Base-by-base conservation (phyloP, 1,284 basidiomycete species). In the Ustilago cynodontis region DNA sequence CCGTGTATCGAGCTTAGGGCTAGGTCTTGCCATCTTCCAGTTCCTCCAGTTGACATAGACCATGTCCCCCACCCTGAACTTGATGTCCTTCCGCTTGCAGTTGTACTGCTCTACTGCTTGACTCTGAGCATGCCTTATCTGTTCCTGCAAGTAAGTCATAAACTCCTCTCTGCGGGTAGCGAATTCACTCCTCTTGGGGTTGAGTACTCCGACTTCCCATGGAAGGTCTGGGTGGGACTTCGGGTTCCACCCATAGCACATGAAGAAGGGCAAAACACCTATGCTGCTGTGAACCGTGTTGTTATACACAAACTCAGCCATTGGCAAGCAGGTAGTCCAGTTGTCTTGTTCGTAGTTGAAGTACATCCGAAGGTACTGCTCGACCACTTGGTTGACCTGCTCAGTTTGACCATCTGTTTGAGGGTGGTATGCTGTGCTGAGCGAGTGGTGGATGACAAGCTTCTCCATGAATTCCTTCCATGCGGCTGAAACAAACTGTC, bases 331-430 rank as follows among this genome's bases (percentile, higher is more conserved):
- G 2, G 16, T 20, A 8, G 16, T 8, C 55, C 77, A 79, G 14
- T 67, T 33, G 35, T 63, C 50, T 26, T 79, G 78, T n/a, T 53
- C 24, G 33, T 70, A 70, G 26, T 63, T 66, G 55, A 86, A n/a
- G n/a, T n/a, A n/a, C n/a, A n/a, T n/a, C n/a, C n/a, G n/a, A n/a
- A n/a, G n/a, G n/a, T n/a, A n/a, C 24, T 72, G 61, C 20, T 81
- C 79, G 3, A 90, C 68, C 0, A 75, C 82, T 65, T 88, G 88
- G 69, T 89, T 89, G 14, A 86, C 69, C 0, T 81, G 57, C 77
- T 90, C 87, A 0, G 88, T 88, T 55, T 89, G 87, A 0, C 89
- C 88, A 62, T 90, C n/a, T n/a, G n/a, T n/a, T n/a, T n/a, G n/a
- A n/a, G n/a, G n/a, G n/a, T n/a, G n/a, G n/a, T n/a, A n/a, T 87